Conservation (phyloP, 2,329 filamentous ascomycete species). For the Helotiales sp. region DNA sequence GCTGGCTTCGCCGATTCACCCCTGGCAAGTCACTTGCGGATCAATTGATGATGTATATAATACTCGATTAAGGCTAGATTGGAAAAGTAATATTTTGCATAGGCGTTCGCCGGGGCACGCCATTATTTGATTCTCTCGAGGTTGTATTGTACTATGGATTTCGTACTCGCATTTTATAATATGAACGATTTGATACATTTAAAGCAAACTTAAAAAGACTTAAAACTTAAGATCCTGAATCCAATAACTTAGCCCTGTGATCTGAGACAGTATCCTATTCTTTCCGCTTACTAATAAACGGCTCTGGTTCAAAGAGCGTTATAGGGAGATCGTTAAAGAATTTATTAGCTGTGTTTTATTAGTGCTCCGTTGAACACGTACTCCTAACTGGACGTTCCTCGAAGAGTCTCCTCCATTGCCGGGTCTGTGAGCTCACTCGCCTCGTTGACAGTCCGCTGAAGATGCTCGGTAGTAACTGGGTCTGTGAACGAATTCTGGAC, state of each 20-base stretch:
- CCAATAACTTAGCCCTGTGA: neutral
- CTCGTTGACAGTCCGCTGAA: slow-evolving; percentile 18
- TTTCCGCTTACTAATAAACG: neutral
- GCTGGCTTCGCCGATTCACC: no score
- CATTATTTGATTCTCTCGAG: slow-evolving; percentile 16
- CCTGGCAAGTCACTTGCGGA: no score
- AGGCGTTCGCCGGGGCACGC: neutral
- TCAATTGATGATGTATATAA: no score
- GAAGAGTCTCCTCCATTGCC: no score
- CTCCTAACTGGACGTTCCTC: slow-evolving; percentile 3
- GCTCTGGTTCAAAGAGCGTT: neutral
- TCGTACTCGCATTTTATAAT: slow-evolving; percentile 4
- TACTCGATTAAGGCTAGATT: no score
- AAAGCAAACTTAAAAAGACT: slow-evolving; percentile 2
- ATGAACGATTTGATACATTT: neutral
- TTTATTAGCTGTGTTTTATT: slow-evolving; percentile 1
- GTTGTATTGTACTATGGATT: slow-evolving; percentile 6
- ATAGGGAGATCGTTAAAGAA: neutral
- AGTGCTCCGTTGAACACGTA: slow-evolving; percentile 1
- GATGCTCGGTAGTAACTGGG: slow-evolving; percentile 12
- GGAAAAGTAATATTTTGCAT: no score
- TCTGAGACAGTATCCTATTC: slow-evolving; percentile 1
- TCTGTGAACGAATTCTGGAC: neutral
- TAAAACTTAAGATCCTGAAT: slow-evolving; percentile 1
- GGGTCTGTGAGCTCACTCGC: slow-evolving; percentile 21